These are phyloP conservation scores for Phyllostachys edulis DNA, from an alignment of 176 grass and related monocot species.

Conservation along the genomic window DNA sequence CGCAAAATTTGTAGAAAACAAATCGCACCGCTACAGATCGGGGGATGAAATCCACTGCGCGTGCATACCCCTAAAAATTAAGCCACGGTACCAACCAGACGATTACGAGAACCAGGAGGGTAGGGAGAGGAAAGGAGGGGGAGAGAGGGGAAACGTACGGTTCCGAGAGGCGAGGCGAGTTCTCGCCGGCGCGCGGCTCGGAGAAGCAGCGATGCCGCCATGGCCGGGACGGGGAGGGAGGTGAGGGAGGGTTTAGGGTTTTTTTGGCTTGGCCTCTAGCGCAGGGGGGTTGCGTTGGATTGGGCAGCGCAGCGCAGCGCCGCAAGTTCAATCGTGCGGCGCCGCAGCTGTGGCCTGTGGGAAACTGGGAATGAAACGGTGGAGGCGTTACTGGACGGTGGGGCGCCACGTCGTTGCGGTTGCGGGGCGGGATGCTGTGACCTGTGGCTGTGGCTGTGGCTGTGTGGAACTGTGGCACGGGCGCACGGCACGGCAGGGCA, in stretches of 20 bases:
- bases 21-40: not conserved
- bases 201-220: conserved; percentile 39
- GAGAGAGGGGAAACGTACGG: not conserved
- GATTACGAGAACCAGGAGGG: not conserved
- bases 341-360: not conserved
- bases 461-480: not conserved
- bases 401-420: conserved; percentile 3
- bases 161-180: not conserved
- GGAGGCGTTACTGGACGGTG: not conserved
- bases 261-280: not conserved
- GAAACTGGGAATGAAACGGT: not conserved
- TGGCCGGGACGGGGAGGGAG: not conserved
- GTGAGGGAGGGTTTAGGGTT: conserved; percentile 5
- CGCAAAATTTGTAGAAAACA: not conserved
- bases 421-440: not conserved
- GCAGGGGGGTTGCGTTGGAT: not conserved
- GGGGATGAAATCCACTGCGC: not conserved
- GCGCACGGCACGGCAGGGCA: not conserved
- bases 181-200: conserved; percentile 37
- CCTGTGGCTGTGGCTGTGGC: too few species aligned
- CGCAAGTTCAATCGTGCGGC: not conserved
- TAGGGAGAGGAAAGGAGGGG: not conserved
- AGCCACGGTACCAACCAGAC: not conserved
- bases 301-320: not conserved
- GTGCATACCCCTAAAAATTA: not conserved